Evolutionary conservation across 192 early-diverging fungal genomes (phyloP).

Genomic region (Podila horticola): DNA sequence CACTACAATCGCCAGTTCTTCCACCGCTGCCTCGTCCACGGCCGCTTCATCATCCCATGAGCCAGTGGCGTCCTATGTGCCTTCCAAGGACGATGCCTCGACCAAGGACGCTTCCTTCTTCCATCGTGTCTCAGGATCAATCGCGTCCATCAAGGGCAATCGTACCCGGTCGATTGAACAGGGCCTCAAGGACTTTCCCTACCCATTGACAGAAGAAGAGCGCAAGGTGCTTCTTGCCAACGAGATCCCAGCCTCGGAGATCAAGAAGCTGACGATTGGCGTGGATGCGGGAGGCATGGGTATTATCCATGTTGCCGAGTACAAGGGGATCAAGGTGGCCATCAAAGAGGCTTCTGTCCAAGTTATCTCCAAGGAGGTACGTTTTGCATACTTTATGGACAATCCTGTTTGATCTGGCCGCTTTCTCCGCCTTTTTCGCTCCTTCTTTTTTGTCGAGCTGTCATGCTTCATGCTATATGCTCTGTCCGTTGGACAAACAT

Average conservation of each 20-base stretch:
- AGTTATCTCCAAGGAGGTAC: slow-evolving; percentile 43
- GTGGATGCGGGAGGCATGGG: slow-evolving; percentile 49
- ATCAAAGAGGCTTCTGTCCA: slow-evolving; percentile 36
- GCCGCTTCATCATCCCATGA: too few species aligned
- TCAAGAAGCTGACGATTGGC: slow-evolving; percentile 40
- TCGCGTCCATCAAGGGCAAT: slow-evolving; percentile 2
- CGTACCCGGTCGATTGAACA: slow-evolving; percentile 24
- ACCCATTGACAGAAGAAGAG: slow-evolving; percentile 22
- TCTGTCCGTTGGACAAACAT: neutral
- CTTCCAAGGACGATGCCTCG: neutral
- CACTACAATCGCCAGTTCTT: neutral
- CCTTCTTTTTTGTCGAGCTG: neutral
- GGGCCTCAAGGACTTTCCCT: slow-evolving; percentile 14
- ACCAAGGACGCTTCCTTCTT: slow-evolving; percentile 2
- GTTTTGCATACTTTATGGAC: neutral
- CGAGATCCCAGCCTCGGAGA: slow-evolving; percentile 38
- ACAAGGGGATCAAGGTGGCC: slow-evolving; percentile 42
- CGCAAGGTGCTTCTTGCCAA: slow-evolving; percentile 9
- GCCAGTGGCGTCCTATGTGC: neutral
- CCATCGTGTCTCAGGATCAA: slow-evolving; percentile 2
- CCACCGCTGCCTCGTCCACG: neutral
- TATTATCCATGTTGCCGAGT: slow-evolving; percentile 38
- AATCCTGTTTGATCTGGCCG: neutral
- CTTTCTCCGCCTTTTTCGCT: neutral
- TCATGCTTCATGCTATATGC: neutral